phyloP scores from a whole-genome alignment of 1,284 basidiomycete species.

The Cryptococcus sp. region DNA sequence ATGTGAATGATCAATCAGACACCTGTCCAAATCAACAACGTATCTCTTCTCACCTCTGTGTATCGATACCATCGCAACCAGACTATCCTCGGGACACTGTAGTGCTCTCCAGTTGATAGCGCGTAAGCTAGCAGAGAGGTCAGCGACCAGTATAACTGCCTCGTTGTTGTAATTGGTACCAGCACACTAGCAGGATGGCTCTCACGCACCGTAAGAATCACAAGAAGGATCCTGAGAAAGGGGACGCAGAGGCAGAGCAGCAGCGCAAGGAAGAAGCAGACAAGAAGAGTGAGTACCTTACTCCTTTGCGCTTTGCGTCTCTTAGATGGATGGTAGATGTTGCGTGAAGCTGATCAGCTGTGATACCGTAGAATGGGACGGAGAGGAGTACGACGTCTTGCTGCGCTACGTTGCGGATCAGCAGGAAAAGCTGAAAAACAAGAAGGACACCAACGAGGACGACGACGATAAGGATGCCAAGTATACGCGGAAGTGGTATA shows the following conservation, averaged over 20 bases:
- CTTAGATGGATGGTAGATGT: not conserved
- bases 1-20: too few relatives aligned
- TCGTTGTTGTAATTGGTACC: too few relatives aligned
- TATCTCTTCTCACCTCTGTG: too few relatives aligned
- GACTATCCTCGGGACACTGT: too few relatives aligned
- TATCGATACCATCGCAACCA: too few relatives aligned
- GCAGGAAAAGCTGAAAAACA: constrained; percentile 33
- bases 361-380: constrained; percentile 33
- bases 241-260: constrained; percentile 34
- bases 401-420: constrained; percentile 45
- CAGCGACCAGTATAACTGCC: too few relatives aligned
- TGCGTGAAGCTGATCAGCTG: not conserved
- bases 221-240: constrained; percentile 30
- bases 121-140: too few relatives aligned
- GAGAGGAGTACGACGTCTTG: constrained; percentile 51
- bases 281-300: constrained; percentile 32
- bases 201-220: constrained; percentile 38
- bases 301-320: not conserved
- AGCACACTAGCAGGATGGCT: constrained; percentile 29
- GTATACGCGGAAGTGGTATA: constrained; percentile 47
- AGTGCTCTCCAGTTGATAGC: too few relatives aligned
- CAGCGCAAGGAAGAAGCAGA: constrained; percentile 30
- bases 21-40: too few relatives aligned
- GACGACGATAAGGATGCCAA: constrained; percentile 40
- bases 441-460: constrained; percentile 35